phyloP scores from a whole-genome alignment of 75 land plant genomes.

The Larix kaempferi region DNA sequence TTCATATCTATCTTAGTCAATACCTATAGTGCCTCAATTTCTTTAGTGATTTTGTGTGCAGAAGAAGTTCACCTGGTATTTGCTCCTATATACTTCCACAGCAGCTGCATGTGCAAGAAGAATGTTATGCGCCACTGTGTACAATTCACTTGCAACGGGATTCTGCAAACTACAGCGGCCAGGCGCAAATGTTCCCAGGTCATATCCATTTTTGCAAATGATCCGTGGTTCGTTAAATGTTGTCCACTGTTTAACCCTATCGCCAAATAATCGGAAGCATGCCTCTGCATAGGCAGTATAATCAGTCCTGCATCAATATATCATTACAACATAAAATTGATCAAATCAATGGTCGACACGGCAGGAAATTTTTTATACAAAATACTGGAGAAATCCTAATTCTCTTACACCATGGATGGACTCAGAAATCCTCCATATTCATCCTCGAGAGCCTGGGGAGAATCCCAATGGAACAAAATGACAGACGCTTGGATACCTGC shows the following conservation, averaged over 20 bases:
- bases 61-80: slow-evolving; percentile 51
- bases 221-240: slow-evolving; percentile 51
- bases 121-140: slow-evolving; percentile 63
- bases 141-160: slow-evolving; percentile 39
- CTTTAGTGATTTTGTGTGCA: too few relatives aligned
- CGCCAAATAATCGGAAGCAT: slow-evolving; percentile 69
- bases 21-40: too few relatives aligned
- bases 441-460: slow-evolving; percentile 35
- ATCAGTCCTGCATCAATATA: slow-evolving; percentile 38
- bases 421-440: slow-evolving; percentile 29
- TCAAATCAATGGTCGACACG: too few relatives aligned
- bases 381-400: too few relatives aligned
- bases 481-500: slow-evolving; percentile 28
- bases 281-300: slow-evolving; percentile 48
- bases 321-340: too few relatives aligned
- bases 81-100: slow-evolving; percentile 51
- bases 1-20: too few relatives aligned
- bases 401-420: slow-evolving; percentile 18
- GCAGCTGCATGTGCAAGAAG: slow-evolving; percentile 79
- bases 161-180: slow-evolving; percentile 6
- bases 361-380: too few relatives aligned
- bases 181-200: too few relatives aligned
- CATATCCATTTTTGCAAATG: too few relatives aligned
- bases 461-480: slow-evolving; percentile 28
- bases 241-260: slow-evolving; percentile 64